Evolutionary conservation across 768 basidiomycete species (phyloP), one percentile per base, ranked within the genome.

Genomic region (Coprinopsis cinerea): DNA sequence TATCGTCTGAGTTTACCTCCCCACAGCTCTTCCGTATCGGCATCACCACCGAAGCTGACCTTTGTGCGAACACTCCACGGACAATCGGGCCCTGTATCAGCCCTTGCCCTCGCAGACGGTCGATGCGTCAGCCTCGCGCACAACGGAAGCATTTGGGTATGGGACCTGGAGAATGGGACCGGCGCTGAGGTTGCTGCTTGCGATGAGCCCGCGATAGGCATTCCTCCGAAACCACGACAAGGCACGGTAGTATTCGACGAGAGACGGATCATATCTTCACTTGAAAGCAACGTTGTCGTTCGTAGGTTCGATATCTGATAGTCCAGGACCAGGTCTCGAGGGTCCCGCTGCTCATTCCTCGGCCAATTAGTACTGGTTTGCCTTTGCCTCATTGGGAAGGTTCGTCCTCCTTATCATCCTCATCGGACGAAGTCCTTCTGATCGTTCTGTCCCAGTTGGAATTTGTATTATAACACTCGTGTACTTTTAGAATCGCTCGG

Each of bases 141-240:
- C 27, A 81, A 88, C 60, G 87, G 87, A 34, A 78, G 78, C 57
- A 75, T 92, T 36, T 89, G 87, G 85, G 85, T 88, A 2, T 92
- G 89, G 89, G 89, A 92, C 66, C 70, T 92, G 26, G 89, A 92
- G 61, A 75, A 71, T 47, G 74, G 66, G 44, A 76, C 68, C 45
- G 74, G 73, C 22, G 72, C 70, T 30, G 71, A 74, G 59, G 69
- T 73, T 44, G 64, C 70, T 45, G 48, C 62, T 37, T 60, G 64
- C 40, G 55, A 58, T 47, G 59, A 56, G 53, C 45, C 57, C 37
- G 44, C 56, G 50, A 48, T 27, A 55, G 61, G 55, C 24, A 36
- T 41, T 24, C 37, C 52, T 42, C 44, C 57, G 42, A 57, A 52
- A 41, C 51, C 59, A 49, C 48, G 55, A 28, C 67, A 62, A 51